Evolutionary conservation across 2,329 filamentous ascomycete species (phyloP), one percentile per base, ranked within the genome.

Genomic region (Botrytis squamosa): DNA sequence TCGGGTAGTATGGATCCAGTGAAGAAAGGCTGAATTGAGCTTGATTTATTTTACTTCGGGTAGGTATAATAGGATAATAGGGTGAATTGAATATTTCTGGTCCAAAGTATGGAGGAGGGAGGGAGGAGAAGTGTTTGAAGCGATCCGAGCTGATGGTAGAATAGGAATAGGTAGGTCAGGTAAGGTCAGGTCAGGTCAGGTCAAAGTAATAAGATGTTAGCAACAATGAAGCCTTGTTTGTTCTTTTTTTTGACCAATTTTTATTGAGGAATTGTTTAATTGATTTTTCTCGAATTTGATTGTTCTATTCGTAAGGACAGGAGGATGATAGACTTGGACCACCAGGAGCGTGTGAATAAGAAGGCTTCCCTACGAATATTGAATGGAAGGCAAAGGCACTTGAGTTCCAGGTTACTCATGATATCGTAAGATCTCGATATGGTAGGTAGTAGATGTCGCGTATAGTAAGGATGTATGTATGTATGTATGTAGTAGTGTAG

Each of bases 131-230:
- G 38, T 70, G n/a, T 22, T 44, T 44, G 33, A 44, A 25, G 46
- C 9, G 67, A 70, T 60, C 36, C 67, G 67, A 70, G 67, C 55
- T 57, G 67, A 55, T 55, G 8, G 63, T 18, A 10, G n/a, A 40
- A 68, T n/a, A 20, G 29, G 29, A 29, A 29, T 29, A 29, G 29
- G 29, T 29, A 29, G 25, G 12, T 20, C n/a, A 16, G n/a, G 25
- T 16, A 22, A 33, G n/a, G 18, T 18, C 29, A 46, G 44, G 10
- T 22, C 44, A 25, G 42, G 10, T 22, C 33, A 55, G n/a, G 52
- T 16, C 25, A 55, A 57, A 3, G n/a, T 57, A 57, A 57, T 57
- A 57, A 57, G 52, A 57, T 57, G 52, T 57, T 66, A 33, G 29
- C 0, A 29, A 25, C 65, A 55, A 68, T 68, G 14, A 25, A 57